phyloP scores from a whole-genome alignment of 176 grass and related monocot genomes.

The Dendrocalamus sinicus region DNA sequence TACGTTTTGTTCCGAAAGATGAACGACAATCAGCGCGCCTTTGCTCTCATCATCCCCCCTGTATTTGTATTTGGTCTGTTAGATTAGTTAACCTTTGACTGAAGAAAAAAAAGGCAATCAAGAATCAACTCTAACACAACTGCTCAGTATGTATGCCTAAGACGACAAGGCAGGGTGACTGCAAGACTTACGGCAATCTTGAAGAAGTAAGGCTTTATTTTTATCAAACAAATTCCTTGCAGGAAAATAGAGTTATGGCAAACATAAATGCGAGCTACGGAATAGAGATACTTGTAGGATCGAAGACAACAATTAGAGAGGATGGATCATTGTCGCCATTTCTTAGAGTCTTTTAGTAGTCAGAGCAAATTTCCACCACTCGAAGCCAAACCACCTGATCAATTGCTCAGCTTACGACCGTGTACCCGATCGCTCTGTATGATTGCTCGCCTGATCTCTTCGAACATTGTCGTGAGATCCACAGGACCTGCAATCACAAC shows the following conservation, averaged over 20 bases:
- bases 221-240: not conserved
- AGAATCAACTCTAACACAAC: not conserved
- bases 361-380: no score
- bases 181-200: not conserved
- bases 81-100: not conserved
- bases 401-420: no score
- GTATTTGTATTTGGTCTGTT: not conserved
- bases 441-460: no score
- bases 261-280: not conserved
- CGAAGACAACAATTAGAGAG: no score
- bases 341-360: no score
- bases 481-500: no score
- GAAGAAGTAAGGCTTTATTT: not conserved
- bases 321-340: no score
- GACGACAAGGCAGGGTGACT: not conserved
- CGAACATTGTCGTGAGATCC: no score
- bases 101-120: not conserved
- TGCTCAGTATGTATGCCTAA: not conserved
- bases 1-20: not conserved
- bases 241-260: not conserved
- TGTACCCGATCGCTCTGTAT: accelerated
- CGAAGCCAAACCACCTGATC: no score
- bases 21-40: not conserved
- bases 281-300: no score
- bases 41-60: not conserved